A percentile compares a stretch with the other conserved stretches of the same genome.
phyloP scores from a whole-genome alignment of 1,284 basidiomycete species.

The Sphagnurus paluster region DNA sequence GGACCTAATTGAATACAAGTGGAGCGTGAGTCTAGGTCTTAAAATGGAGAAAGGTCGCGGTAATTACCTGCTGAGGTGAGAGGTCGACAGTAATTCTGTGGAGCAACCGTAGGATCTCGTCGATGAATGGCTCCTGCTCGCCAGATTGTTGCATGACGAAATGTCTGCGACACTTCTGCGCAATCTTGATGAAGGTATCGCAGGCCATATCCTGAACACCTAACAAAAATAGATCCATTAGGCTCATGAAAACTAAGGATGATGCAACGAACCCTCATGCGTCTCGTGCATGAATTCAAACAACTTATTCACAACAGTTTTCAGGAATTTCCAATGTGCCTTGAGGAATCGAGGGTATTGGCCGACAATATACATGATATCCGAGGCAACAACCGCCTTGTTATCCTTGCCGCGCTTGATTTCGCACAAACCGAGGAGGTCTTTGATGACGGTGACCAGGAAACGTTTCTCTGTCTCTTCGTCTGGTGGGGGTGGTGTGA shows the following conservation, averaged over 20 bases:
- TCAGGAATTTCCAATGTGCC: conserved; percentile 99
- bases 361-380: conserved; percentile 99
- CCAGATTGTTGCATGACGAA: conserved; percentile 99
- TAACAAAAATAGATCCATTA: conserved; percentile 24
- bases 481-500: conserved; percentile 48
- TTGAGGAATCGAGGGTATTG: conserved; percentile 99
- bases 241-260: neutral
- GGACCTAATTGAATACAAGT: conserved; percentile 54
- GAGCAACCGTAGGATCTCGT: conserved; percentile 92
- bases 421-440: conserved; percentile 94
- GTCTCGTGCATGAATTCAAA: conserved; percentile 99
- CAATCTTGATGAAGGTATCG: conserved; percentile 99
- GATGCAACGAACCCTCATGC: conserved; percentile 74
- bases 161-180: conserved; percentile 97
- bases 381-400: conserved; percentile 98
- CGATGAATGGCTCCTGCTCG: conserved; percentile 97
- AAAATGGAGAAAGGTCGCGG: neutral
- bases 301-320: conserved; percentile 99
- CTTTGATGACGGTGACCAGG: conserved; percentile 99
- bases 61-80: conserved; percentile 83
- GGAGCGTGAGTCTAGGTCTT: conserved; percentile 6
- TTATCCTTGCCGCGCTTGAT: conserved; percentile 99
- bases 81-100: conserved; percentile 96
- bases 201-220: conserved; percentile 99
- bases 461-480: conserved; percentile 99